A percentile compares a stretch with the other conserved stretches of the same genome.
Conservation (phyloP, 2,329 filamentous ascomycete species). For the Fusarium sp. region DNA sequence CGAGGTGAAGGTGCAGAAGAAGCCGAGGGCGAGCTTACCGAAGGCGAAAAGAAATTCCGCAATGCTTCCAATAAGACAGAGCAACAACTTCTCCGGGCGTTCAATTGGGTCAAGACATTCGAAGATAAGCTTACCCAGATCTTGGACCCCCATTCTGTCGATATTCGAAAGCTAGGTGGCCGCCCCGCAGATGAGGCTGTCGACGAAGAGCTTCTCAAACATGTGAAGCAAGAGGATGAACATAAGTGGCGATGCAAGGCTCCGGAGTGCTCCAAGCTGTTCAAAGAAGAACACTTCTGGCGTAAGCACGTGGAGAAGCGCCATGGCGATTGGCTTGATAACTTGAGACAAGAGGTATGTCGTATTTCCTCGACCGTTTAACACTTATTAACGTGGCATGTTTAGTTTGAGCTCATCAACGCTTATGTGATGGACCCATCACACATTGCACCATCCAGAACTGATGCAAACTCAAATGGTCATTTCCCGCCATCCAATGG, state of each 20-base stretch:
- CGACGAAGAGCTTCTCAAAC: constrained; percentile 86
- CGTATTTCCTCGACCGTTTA: background rate
- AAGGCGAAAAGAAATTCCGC: constrained; percentile 79
- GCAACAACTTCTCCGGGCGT: constrained; percentile 92
- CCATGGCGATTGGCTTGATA: constrained; percentile 87
- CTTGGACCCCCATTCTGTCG: constrained; percentile 87
- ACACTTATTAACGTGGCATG: constrained; percentile 32
- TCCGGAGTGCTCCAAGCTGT: constrained; percentile 94
- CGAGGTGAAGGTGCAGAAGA: constrained; percentile 74
- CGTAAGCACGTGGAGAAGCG: constrained; percentile 98
- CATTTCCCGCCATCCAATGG: constrained; percentile 88
- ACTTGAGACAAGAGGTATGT: constrained; percentile 85
- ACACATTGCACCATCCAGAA: constrained; percentile 92
- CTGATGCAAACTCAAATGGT: constrained; percentile 94
- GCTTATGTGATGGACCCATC: constrained; percentile 94
- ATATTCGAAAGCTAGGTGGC: constrained; percentile 91
- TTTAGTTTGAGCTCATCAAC: constrained; percentile 88
- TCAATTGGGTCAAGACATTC: constrained; percentile 99
- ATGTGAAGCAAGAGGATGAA: constrained; percentile 97
- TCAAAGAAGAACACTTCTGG: constrained; percentile 98
- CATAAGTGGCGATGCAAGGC: constrained; percentile 97
- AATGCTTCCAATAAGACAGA: constrained; percentile 81
- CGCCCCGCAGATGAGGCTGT: constrained; percentile 87
- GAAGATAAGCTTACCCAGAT: constrained; percentile 97
- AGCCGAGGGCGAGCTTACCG: constrained; percentile 62